These are phyloP conservation scores for Thielaviopsis musarum DNA, from an alignment of 2,329 filamentous ascomycete species.

Conservation along the genomic window DNA sequence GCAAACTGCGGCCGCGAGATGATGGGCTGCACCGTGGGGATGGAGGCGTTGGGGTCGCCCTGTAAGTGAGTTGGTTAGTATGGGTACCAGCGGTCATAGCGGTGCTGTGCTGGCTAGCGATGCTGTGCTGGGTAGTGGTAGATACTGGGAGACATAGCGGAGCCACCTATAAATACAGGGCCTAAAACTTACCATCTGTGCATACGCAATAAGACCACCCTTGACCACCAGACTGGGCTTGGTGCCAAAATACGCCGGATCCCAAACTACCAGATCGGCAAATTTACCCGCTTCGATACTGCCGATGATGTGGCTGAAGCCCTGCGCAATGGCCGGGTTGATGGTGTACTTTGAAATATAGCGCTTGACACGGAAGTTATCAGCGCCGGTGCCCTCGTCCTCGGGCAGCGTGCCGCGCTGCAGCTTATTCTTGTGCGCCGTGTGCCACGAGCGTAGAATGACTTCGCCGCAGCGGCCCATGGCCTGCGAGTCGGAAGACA, in stretches of 20 bases:
- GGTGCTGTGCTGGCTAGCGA: too few relatives aligned
- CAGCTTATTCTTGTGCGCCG: conserved; percentile 87
- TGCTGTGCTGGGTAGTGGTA: not conserved
- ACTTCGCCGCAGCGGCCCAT: conserved; percentile 96
- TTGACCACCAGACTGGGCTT: conserved; percentile 75
- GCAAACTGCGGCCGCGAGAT: conserved; percentile 78
- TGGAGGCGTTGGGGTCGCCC: conserved; percentile 69
- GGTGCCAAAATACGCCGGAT: conserved; percentile 66
- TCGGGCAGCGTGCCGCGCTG: conserved; percentile 63
- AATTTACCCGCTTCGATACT: conserved; percentile 79
- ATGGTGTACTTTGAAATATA: conserved; percentile 95
- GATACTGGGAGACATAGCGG: not conserved
- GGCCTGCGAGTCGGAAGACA: conserved; percentile 87
- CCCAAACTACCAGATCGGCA: conserved; percentile 80
- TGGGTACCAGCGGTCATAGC: not conserved
- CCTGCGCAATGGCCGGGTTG: conserved; percentile 82
- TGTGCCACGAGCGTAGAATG: conserved; percentile 86
- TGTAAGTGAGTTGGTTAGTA: conserved; percentile 18
- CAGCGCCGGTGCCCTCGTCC: conserved; percentile 61
- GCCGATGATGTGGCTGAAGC: conserved; percentile 74
- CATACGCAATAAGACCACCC: conserved; percentile 67
- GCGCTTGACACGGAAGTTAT: conserved; percentile 83
- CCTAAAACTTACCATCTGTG: conserved; percentile 53
- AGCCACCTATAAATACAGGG: not conserved
- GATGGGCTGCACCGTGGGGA: conserved; percentile 75